Conservation (phyloP, 495 filamentous ascomycete genomes). For the Aspergillus nidulans region DNA sequence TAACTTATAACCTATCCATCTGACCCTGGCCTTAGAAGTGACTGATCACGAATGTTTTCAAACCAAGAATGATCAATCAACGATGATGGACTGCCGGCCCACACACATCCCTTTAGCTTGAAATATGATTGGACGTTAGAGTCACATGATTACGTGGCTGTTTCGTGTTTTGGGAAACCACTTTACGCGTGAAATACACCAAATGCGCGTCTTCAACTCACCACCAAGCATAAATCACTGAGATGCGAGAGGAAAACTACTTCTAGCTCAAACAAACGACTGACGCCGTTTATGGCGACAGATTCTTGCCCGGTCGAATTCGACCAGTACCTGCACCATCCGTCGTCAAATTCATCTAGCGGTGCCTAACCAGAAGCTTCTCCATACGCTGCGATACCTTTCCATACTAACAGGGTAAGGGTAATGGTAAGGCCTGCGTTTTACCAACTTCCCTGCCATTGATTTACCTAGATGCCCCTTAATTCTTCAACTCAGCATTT, state of each 20-base stretch:
- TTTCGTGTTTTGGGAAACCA: slow-evolving; percentile 35
- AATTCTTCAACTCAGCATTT: not conserved
- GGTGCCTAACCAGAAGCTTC: not conserved
- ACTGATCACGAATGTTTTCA: not conserved
- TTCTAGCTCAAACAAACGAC: not conserved
- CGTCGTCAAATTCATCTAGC: not conserved
- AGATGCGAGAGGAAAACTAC: not conserved
- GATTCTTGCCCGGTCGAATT: not conserved
- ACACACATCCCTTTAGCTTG: not conserved
- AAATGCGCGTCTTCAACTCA: slow-evolving; percentile 27
- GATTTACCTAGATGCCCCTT: slow-evolving; percentile 1
- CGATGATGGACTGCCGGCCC: not conserved
- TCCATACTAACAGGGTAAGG: slow-evolving; percentile 2
- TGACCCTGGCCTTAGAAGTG: not conserved
- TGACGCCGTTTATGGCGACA: too few species aligned
- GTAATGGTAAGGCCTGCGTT: not conserved
- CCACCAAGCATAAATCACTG: not conserved
- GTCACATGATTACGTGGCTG: slow-evolving; percentile 38
- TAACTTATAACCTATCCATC: too few species aligned
- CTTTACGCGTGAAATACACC: slow-evolving; percentile 37
- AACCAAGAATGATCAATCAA: slow-evolving; percentile 1
- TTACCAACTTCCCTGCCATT: slow-evolving; percentile 6
- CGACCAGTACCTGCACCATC: not conserved
- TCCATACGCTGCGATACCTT: slow-evolving; percentile 1
- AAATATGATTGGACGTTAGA: slow-evolving; percentile 17